Base-by-base conservation (phyloP, 345 rosid genomes). In the Barbarea vulgaris region DNA sequence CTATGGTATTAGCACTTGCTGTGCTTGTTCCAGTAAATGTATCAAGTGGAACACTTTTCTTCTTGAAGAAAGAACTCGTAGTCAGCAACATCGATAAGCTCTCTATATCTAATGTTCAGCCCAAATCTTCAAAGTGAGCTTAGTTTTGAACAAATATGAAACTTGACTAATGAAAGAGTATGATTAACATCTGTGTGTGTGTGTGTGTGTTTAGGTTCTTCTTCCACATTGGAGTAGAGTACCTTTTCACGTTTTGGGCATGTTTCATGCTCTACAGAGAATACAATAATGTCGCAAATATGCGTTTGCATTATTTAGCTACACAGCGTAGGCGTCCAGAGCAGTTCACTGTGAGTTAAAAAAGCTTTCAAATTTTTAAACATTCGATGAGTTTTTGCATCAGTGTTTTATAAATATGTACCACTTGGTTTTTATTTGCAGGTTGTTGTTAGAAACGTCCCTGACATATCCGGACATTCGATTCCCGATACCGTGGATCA, bases 221-320 rank as follows among this genome's bases (percentile, higher is more conserved):
- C 85, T 79, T 85, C 67, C 99, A 95, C 80, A 87, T 95, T 57
- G 97, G 81, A 54, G 80, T 95, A 81, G 85, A 90, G 75, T 95
- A 88, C 75, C 64, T 88, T 73, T 90, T 95, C 86, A 92, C 97
- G 11, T 3, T 85, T n/a, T 95, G 97, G 96, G 87, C 83, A 30
- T 95, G 99, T 84, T 83, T 72, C 86, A 64, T 95, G 93, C 99
- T 95, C 27, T 95, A 92, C 85, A 87, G 85, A 83, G 98, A 95
- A 70, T 95, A 92, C 73, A 88, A 81, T 64, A 78, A 72, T 63
- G 83, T 95, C 14, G 91, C 96, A 27, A 78, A 75, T 15, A 89
- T 95, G 97, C 90, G 99, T 85, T 79, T 92, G 71, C 84, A 53
- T 48, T 92, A 90, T 81, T 75, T 92, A 89, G 97, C 88, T 80